Base-by-base conservation (phyloP, 208 protist species). In the Crithidia brevicula region DNA sequence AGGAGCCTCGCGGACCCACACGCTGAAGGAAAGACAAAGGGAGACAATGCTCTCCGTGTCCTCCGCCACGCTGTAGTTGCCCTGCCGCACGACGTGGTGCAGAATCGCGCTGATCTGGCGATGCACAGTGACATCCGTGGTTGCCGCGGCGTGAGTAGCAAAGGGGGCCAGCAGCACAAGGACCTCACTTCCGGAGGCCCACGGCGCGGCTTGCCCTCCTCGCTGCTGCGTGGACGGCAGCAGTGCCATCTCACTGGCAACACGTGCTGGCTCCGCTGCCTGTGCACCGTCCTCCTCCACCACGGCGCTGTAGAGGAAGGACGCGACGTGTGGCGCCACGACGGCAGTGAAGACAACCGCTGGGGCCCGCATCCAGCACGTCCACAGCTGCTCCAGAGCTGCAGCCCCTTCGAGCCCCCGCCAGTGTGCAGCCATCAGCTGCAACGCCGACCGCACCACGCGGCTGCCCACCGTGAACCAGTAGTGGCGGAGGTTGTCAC, bases 11-110 rank as follows among this genome's bases (percentile, higher is more conserved):
- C 62, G 42, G 6, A 43, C 25, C 58, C 62, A 74, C 9, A 46
- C 60, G 63, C 53, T 68, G 42, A 71, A 77, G 51, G 40, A 66
- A 18, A 66, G 54, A 3, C 57, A 83, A n/a, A 64, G 77, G 47
- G 54, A 79, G 22, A 75, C 69, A n/a, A 75, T 45, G 36, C 52
- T 68, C 54, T 75, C 69, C 31, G 69, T 75, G 54, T 75, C 69
- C 27, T 75, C 61, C 1, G 20, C 20, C 13, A 68, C 61, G 46
- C 53, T 58, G 61, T 68, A 75, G 30, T 11, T 20, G 20, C 60
- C 33, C 27, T 51, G 45, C 51, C 38, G 60, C 60, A 75, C 69
- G 13, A 75, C 62, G n/a, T 52, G 33, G 20, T 61, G 43, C 18
- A 75, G 69, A 36, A 75, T 28, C 16, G 43, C 18, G 18, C 30